A percentile compares a stretch with the other conserved stretches of the same genome.
Evolutionary conservation across 306 rosid genomes (phyloP).

Genomic region (Quercus glauca): DNA sequence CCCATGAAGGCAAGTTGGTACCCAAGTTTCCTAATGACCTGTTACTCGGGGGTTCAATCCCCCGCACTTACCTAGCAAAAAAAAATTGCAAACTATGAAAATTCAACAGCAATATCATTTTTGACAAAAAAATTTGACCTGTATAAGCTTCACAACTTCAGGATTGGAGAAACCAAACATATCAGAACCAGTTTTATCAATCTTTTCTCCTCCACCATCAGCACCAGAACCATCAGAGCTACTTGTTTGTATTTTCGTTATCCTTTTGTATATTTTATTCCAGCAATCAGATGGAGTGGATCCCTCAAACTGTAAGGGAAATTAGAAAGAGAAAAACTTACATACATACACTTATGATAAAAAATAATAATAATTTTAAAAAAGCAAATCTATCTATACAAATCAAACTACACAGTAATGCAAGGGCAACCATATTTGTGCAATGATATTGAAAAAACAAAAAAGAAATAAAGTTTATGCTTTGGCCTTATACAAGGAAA

Average conservation of each 20-base stretch:
- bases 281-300: constrained; percentile 88
- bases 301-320: constrained; percentile 63
- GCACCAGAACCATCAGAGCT: constrained; percentile 49
- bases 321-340: constrained; percentile 12
- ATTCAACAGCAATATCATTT: background rate
- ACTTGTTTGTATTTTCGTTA: constrained; percentile 48
- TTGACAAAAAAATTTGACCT: constrained; percentile 26
- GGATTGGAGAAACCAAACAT: constrained; percentile 95
- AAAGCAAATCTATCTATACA: background rate
- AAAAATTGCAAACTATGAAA: background rate
- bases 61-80: too few relatives aligned
- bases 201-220: constrained; percentile 40
- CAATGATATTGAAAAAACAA: background rate
- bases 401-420: background rate
- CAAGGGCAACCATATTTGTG: background rate
- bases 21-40: too few relatives aligned
- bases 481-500: background rate
- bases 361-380: background rate
- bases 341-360: background rate
- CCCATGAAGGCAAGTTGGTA: too few relatives aligned
- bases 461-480: background rate
- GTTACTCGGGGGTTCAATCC: too few relatives aligned
- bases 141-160: constrained; percentile 71
- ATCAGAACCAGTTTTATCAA: constrained; percentile 70
- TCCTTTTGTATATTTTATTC: constrained; percentile 73